Evolutionary conservation across 768 basidiomycete species (phyloP).

Genomic region (Terana coerulea): DNA sequence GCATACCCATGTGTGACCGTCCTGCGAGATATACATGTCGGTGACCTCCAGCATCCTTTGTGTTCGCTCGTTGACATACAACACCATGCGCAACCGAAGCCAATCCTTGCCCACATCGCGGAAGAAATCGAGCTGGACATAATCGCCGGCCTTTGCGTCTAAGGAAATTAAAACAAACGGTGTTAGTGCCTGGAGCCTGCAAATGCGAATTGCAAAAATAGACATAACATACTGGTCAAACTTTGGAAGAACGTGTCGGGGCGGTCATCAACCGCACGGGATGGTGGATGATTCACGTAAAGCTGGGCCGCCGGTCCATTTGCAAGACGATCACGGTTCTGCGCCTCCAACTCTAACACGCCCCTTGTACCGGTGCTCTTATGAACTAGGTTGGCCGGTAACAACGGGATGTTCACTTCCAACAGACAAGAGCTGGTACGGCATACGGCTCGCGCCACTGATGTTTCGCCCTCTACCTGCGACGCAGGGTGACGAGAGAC

Average conservation of each 20-base stretch:
- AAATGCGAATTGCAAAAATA: not conserved
- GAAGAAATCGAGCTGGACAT: conserved; percentile 36
- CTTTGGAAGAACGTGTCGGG: conserved; percentile 48
- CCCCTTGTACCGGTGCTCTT: conserved; percentile 28
- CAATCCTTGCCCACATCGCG: conserved; percentile 17
- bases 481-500: not conserved
- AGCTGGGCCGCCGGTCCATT: conserved; percentile 33
- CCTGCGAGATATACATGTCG: conserved; percentile 19
- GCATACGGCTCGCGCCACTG: conserved; percentile 17
- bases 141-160: conserved; percentile 33
- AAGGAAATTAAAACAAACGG: not conserved
- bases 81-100: conserved; percentile 27
- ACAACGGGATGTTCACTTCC: conserved; percentile 46
- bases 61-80: conserved; percentile 33
- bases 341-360: conserved; percentile 41
- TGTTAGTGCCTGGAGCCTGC: not conserved
- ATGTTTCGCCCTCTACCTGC: not conserved
- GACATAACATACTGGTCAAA: conserved; percentile 34
- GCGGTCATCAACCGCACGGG: conserved; percentile 55
- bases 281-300: conserved; percentile 45
- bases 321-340: conserved; percentile 22
- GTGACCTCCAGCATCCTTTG: conserved; percentile 19
- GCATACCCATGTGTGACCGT: conserved; percentile 22
- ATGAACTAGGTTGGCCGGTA: conserved; percentile 31
- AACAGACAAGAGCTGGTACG: conserved; percentile 38